Evolutionary conservation across 768 basidiomycete species (phyloP).

Genomic region (Trametes punicea): DNA sequence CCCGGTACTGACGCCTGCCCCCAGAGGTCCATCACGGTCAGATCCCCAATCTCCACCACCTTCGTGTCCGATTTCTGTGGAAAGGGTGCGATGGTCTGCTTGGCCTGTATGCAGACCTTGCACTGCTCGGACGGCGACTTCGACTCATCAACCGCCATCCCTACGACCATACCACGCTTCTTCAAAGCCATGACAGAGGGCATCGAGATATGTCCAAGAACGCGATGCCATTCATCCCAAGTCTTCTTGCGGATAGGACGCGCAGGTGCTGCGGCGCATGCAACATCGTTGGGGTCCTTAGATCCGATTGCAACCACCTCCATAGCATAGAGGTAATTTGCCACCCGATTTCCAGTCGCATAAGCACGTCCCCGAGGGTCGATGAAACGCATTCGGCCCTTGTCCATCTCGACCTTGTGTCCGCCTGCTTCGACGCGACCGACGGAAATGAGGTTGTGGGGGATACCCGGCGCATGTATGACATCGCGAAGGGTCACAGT

Average conservation of each 20-base stretch:
- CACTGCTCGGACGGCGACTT: constrained; percentile 10
- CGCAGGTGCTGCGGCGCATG: background rate
- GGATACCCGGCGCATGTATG: background rate
- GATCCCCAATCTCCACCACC: background rate
- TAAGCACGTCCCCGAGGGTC: background rate
- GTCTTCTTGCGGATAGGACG: background rate
- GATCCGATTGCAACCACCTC: background rate
- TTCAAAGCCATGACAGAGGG: constrained; percentile 6
- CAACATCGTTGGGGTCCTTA: background rate
- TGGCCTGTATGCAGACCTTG: constrained; percentile 24
- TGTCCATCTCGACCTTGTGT: constrained; percentile 1
- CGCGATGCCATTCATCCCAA: constrained; percentile 19
- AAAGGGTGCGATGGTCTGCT: constrained; percentile 17
- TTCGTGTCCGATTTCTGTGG: background rate
- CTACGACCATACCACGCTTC: constrained; percentile 10
- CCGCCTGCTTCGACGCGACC: constrained; percentile 11
- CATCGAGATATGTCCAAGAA: constrained; percentile 16
- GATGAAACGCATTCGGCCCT: background rate
- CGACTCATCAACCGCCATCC: constrained; percentile 14
- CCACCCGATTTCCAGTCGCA: background rate
- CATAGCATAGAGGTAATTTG: constrained; percentile 6
- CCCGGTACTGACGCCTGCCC: background rate
- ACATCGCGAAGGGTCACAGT: background rate
- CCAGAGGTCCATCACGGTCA: constrained; percentile 1
- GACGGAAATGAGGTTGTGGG: constrained; percentile 18